Evolutionary conservation across 1,284 basidiomycete genomes (phyloP).

Genomic region (Trichosporon asahii): DNA sequence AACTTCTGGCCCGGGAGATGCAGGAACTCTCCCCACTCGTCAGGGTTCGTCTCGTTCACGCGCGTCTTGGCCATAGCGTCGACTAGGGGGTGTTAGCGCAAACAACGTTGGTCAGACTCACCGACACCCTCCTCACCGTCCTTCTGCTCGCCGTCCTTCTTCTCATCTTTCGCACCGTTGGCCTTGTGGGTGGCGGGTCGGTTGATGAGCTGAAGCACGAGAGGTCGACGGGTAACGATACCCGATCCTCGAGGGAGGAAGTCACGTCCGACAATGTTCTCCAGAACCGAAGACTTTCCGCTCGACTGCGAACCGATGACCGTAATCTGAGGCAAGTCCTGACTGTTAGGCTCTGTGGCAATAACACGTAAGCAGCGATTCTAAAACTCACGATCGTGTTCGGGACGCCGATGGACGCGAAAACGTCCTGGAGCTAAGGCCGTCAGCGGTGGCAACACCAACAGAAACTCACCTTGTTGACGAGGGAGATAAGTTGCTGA

Average conservation of each 20-base stretch:
- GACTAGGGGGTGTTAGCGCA: conserved; percentile 21
- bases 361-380: background rate
- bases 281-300: conserved; percentile 57
- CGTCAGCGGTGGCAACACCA: conserved; percentile 14
- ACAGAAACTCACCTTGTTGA: conserved; percentile 48
- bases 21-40: conserved; percentile 99
- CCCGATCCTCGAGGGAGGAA: conserved; percentile 73
- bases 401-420: conserved; percentile 54
- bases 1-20: conserved; percentile 96
- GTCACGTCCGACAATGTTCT: conserved; percentile 94
- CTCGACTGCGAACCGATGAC: conserved; percentile 58
- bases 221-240: conserved; percentile 82
- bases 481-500: conserved; percentile 52
- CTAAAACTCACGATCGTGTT: conserved; percentile 49
- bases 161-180: conserved; percentile 52
- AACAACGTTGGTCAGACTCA: background rate
- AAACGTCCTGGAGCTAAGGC: conserved; percentile 56
- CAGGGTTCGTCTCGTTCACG: conserved; percentile 66
- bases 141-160: conserved; percentile 29
- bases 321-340: conserved; percentile 59
- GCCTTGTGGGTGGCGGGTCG: conserved; percentile 59
- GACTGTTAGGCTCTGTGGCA: too few relatives aligned
- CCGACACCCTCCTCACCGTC: conserved; percentile 13
- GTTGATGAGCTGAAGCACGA: conserved; percentile 93
- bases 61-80: conserved; percentile 38